Evolutionary conservation across 2,329 filamentous ascomycete species (phyloP).

Genomic region (Byssochlamys sp.): DNA sequence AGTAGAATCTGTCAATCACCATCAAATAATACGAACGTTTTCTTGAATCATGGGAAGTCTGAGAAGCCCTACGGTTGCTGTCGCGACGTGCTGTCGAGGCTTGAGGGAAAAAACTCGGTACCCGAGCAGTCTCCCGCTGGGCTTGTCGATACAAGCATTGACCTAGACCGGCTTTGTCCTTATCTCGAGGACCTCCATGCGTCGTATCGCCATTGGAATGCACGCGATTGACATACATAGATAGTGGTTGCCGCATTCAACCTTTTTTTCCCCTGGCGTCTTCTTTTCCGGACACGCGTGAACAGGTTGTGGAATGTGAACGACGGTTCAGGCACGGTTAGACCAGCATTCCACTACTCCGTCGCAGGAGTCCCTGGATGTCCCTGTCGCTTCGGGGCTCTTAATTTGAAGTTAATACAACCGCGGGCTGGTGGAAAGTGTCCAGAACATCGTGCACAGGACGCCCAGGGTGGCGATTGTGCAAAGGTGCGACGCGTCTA

Average conservation of each 20-base stretch:
- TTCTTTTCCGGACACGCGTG: not conserved
- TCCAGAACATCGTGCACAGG: not conserved
- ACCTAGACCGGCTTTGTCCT: not conserved
- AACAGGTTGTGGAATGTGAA: not conserved
- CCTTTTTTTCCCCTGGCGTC: not conserved
- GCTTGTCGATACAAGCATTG: not conserved
- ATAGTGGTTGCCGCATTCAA: not conserved
- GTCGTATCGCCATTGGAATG: not conserved
- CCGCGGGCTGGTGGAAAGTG: not conserved
- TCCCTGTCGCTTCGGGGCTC: not conserved
- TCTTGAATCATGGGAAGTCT: not conserved
- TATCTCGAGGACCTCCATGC: not conserved
- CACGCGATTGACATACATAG: not conserved
- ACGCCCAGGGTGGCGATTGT: not conserved
- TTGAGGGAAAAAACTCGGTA: not conserved
- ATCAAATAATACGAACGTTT: not conserved
- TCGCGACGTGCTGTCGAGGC: not conserved
- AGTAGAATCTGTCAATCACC: not conserved
- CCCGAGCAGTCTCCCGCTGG: not conserved
- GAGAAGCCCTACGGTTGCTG: not conserved
- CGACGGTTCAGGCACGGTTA: not conserved
- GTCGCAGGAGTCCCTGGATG: not conserved
- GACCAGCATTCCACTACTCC: not conserved
- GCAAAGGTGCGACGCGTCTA: not conserved
- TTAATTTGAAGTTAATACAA: not conserved